Conservation (phyloP, 768 basidiomycete species). For the Guyanaporus albipodus region DNA sequence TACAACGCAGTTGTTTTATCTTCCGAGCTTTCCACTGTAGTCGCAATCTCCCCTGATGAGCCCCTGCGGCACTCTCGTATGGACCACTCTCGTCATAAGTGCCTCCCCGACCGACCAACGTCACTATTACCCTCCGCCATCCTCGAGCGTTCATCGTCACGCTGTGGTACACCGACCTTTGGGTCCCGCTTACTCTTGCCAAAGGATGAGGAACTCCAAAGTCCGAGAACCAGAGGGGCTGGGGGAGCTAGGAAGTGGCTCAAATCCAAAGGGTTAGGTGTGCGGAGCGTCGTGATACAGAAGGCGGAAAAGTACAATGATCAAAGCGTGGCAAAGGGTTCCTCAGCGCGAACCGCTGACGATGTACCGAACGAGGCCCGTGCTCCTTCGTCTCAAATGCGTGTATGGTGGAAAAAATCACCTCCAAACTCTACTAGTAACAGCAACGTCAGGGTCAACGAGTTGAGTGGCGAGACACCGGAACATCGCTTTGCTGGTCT, state of each 20-base stretch:
- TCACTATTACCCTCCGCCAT: slow-evolving; percentile 24
- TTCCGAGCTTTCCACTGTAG: slow-evolving; percentile 14
- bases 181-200: slow-evolving; percentile 43
- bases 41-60: slow-evolving; percentile 10
- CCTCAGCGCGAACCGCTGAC: neutral
- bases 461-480: slow-evolving; percentile 1
- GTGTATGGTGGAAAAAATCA: slow-evolving; percentile 32
- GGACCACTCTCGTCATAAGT: slow-evolving; percentile 8
- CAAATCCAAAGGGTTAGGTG: slow-evolving; percentile 27
- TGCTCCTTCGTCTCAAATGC: slow-evolving; percentile 16
- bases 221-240: slow-evolving; percentile 9
- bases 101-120: slow-evolving; percentile 1
- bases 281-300: slow-evolving; percentile 22
- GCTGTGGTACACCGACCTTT: slow-evolving; percentile 61
- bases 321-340: slow-evolving; percentile 1
- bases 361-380: slow-evolving; percentile 6
- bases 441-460: slow-evolving; percentile 11
- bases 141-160: slow-evolving; percentile 44
- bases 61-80: neutral
- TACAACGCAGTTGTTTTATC: slow-evolving; percentile 19
- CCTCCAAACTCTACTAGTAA: slow-evolving; percentile 9
- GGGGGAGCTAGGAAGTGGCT: slow-evolving; percentile 25
- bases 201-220: slow-evolving; percentile 24
- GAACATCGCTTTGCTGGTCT: slow-evolving; percentile 5
- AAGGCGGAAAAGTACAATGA: slow-evolving; percentile 23